Percentiles rank a stretch among this genome's conserved stretches.
These are phyloP conservation scores for Apiotrichum akiyoshidainum DNA, from an alignment of 1,284 basidiomycete species.

Conservation along the genomic window DNA sequence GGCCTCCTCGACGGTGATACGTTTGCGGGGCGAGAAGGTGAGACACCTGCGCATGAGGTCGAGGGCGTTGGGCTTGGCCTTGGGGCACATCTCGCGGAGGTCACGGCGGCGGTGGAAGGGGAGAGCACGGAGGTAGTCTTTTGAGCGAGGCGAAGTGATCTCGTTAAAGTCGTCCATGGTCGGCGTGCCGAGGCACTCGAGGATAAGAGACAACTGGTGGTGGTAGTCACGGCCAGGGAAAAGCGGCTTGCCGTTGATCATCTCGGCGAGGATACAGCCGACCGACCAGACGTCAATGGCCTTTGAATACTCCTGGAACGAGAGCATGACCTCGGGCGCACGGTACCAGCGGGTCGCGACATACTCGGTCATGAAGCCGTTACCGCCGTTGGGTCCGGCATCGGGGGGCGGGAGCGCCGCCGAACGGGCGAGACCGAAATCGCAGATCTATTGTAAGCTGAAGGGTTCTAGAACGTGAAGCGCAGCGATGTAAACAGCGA, in stretches of 20 bases:
- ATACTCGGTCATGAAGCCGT: conserved; percentile 92
- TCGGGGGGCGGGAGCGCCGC: conserved; percentile 70
- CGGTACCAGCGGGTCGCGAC: conserved; percentile 92
- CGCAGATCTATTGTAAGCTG: conserved; percentile 64
- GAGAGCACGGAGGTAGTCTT: conserved; percentile 63
- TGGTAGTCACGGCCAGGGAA: conserved; percentile 70
- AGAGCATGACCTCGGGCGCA: conserved; percentile 91
- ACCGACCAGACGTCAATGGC: conserved; percentile 93
- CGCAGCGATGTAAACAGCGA: no score
- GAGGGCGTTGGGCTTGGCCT: conserved; percentile 79
- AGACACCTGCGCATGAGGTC: conserved; percentile 85
- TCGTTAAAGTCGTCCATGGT: conserved; percentile 62
- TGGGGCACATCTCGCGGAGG: conserved; percentile 70
- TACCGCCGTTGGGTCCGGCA: conserved; percentile 69
- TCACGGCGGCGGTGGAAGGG: conserved; percentile 84
- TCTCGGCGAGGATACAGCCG: conserved; percentile 89
- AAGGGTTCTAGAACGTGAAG: neutral
- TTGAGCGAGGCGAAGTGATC: conserved; percentile 72
- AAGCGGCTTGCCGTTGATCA: conserved; percentile 83
- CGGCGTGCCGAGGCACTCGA: conserved; percentile 60
- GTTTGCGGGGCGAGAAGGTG: conserved; percentile 84
- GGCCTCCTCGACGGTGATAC: conserved; percentile 87
- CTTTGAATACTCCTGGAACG: conserved; percentile 88
- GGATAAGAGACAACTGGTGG: conserved; percentile 57
- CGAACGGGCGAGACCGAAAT: conserved; percentile 86